These are phyloP conservation scores for Straminergon stramineum DNA, from an alignment of 225 moss, liverwort and hornwort genomes.

Conservation along the genomic window DNA sequence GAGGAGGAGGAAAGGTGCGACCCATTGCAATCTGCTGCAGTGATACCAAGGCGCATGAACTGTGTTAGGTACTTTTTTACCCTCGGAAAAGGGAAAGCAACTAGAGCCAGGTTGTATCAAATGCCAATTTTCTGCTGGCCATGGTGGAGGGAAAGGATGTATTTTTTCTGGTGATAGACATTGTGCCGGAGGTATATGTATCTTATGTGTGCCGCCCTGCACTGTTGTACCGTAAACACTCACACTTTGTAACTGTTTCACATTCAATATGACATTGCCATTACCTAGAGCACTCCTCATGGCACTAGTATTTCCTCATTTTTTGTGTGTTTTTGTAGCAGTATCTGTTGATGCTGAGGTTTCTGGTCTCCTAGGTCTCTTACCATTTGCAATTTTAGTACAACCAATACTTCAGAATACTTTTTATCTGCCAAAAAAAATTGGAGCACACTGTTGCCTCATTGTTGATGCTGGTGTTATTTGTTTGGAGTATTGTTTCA, in stretches of 20 bases:
- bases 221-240: constrained; percentile 93
- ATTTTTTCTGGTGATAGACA: constrained; percentile 74
- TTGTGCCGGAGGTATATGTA: constrained; percentile 71
- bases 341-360: background rate
- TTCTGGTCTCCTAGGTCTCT: background rate
- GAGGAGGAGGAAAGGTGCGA: constrained; percentile 21
- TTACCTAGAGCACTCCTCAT: background rate
- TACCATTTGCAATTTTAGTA: too few relatives aligned
- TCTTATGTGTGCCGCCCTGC: constrained; percentile 73
- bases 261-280: constrained; percentile 60
- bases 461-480: background rate
- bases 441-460: background rate
- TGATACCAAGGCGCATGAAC: constrained; percentile 42
- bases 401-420: background rate
- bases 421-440: too few relatives aligned
- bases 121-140: constrained; percentile 94
- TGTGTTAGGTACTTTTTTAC: constrained; percentile 52
- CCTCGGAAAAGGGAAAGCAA: constrained; percentile 34
- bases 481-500: background rate
- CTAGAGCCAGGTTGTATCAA: constrained; percentile 96
- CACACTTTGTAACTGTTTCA: constrained; percentile 56
- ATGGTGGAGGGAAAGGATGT: constrained; percentile 58
- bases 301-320: background rate
- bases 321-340: background rate
- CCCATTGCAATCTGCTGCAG: constrained; percentile 38